A percentile compares a stretch with the other conserved stretches of the same genome.
Evolutionary conservation across 306 rosid genomes (phyloP).

Genomic region (Cicer pinnatifidum): DNA sequence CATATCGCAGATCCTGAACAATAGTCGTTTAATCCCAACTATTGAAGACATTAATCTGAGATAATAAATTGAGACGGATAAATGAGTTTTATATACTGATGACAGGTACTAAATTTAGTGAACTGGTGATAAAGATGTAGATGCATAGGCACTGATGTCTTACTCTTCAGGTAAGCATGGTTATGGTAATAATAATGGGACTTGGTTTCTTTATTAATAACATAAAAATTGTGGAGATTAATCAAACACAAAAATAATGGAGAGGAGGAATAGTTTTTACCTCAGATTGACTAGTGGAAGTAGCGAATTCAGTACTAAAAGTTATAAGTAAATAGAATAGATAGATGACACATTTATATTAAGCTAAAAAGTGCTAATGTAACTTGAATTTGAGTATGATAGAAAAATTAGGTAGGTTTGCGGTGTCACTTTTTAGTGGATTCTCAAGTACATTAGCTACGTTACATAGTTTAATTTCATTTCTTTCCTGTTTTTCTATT

Average conservation of each 20-base stretch:
- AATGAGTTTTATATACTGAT: too few species aligned
- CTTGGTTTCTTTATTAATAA: background rate
- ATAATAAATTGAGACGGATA: too few species aligned
- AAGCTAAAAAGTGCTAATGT: background rate
- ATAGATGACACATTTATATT: background rate
- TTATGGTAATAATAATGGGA: background rate
- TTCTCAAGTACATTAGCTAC: background rate
- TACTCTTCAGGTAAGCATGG: background rate
- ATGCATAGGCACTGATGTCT: background rate
- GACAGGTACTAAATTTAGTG: too few species aligned
- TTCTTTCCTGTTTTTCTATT: background rate
- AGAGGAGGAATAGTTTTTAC: background rate
- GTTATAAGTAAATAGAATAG: too few species aligned
- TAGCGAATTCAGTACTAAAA: too few species aligned
- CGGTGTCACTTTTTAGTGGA: background rate
- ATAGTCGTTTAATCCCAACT: too few species aligned
- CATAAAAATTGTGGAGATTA: background rate
- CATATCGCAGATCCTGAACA: too few species aligned
- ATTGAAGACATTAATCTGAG: too few species aligned
- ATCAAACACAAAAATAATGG: background rate
- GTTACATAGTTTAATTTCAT: background rate
- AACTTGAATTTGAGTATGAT: background rate
- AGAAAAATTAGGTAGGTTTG: conserved; percentile 1
- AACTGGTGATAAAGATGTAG: too few species aligned
- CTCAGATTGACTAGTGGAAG: background rate